Conservation (phyloP, 2,329 filamentous ascomycete genomes). For the Aspergillus brunneoviolaceus region DNA sequence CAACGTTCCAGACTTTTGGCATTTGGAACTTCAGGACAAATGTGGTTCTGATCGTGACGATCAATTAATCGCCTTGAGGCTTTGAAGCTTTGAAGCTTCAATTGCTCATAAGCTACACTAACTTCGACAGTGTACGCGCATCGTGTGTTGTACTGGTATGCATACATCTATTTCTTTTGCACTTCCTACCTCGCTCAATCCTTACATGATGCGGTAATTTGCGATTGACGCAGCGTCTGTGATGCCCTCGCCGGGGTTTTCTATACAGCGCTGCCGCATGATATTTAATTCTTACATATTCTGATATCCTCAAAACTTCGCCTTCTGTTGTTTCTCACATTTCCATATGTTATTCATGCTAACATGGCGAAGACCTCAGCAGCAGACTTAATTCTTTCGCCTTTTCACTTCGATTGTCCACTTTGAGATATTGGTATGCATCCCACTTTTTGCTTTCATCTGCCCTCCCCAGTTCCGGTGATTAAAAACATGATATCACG, state of each 20-base stretch:
- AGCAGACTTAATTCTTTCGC: slow-evolving; percentile 10
- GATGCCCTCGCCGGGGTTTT: slow-evolving; percentile 84
- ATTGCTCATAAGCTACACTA: neutral
- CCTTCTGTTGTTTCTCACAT: neutral
- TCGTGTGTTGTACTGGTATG: slow-evolving; percentile 24
- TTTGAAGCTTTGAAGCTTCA: neutral
- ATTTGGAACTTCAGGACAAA: neutral
- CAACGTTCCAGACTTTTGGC: neutral
- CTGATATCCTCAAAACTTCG: slow-evolving; percentile 58
- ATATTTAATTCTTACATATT: slow-evolving; percentile 99
- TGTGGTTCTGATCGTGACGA: slow-evolving; percentile 5
- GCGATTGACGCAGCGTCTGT: slow-evolving; percentile 87
- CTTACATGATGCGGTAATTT: slow-evolving; percentile 93
- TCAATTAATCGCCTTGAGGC: neutral
- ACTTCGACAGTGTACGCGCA: neutral
- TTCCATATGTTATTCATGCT: slow-evolving; percentile 17
- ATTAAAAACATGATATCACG: slow-evolving; percentile 58
- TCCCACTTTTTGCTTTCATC: slow-evolving; percentile 5
- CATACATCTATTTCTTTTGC: slow-evolving; percentile 12
- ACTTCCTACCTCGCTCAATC: slow-evolving; percentile 11
- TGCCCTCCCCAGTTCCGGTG: slow-evolving; percentile 51
- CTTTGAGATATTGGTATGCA: slow-evolving; percentile 25
- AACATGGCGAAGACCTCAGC: slow-evolving; percentile 24
- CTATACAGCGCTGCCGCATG: slow-evolving; percentile 73
- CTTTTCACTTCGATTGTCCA: neutral